Conservation (phyloP, 2,329 filamentous ascomycete genomes). For the Ophiostoma australiae region DNA sequence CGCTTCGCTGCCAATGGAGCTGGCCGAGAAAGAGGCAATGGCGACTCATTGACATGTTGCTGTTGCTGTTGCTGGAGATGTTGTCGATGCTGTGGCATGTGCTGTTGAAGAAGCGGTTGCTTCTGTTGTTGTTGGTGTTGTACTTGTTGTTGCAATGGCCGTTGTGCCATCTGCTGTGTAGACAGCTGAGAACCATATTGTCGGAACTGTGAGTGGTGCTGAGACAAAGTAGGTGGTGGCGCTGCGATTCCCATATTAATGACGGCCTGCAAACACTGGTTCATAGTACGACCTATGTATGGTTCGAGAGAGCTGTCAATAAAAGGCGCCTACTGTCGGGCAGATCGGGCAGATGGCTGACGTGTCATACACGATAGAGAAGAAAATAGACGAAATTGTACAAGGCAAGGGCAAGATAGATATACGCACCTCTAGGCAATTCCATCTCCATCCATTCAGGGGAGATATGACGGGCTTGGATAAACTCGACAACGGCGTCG, state of each 20-base stretch:
- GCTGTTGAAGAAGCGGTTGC: not conserved
- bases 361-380: not conserved
- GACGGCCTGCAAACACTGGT: slow-evolving; percentile 35
- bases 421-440: slow-evolving; percentile 33
- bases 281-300: slow-evolving; percentile 36
- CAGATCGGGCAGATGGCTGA: not conserved
- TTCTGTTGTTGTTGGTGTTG: slow-evolving; percentile 11
- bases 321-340: not conserved
- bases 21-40: not conserved
- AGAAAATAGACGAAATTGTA: not conserved
- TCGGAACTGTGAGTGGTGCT: slow-evolving; percentile 27
- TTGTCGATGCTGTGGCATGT: not conserved
- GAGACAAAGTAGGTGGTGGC: slow-evolving; percentile 5
- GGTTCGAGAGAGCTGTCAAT: slow-evolving; percentile 22
- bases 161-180: slow-evolving; percentile 6
- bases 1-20: slow-evolving; percentile 30
- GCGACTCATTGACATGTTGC: slow-evolving; percentile 28
- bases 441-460: slow-evolving; percentile 38
- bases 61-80: slow-evolving; percentile 28
- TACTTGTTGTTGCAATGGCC: not conserved
- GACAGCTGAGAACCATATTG: slow-evolving; percentile 27
- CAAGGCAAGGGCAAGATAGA: not conserved
- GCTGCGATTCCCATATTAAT: slow-evolving; percentile 31
- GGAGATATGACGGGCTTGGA: slow-evolving; percentile 36
- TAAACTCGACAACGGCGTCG: slow-evolving; percentile 43